phyloP scores from a whole-genome alignment of 164 flowering plant species.

The Aristolochia californica region DNA sequence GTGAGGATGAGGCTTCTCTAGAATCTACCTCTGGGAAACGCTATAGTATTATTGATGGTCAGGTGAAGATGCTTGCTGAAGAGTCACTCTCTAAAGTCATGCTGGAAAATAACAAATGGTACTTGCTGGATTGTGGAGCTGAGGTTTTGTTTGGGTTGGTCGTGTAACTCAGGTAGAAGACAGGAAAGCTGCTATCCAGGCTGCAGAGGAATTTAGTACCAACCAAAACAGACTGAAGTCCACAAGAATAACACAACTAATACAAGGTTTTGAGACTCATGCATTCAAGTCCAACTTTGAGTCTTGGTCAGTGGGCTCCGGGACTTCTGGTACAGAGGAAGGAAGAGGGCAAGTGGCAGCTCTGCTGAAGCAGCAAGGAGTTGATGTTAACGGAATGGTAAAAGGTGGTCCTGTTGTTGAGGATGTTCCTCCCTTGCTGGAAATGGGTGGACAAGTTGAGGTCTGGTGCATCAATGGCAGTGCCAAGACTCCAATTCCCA shows the following conservation, averaged over 20 bases:
- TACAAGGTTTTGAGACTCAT: slow-evolving; percentile 96
- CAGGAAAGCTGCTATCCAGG: slow-evolving; percentile 82
- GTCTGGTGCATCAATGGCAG: slow-evolving; percentile 89
- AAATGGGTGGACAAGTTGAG: slow-evolving; percentile 90
- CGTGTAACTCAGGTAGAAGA: slow-evolving; percentile 95
- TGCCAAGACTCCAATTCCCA: slow-evolving; percentile 80
- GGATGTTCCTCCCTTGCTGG: slow-evolving; percentile 92
- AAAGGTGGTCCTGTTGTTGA: slow-evolving; percentile 73
- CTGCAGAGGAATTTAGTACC: slow-evolving; percentile 80
- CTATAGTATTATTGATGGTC: slow-evolving; percentile 65
- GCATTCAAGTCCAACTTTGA: slow-evolving; percentile 90
- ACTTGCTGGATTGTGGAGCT: slow-evolving; percentile 85
- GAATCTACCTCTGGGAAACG: slow-evolving; percentile 75
- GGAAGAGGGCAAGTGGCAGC: slow-evolving; percentile 99
- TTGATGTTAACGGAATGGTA: slow-evolving; percentile 61
- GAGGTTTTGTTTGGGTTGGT: slow-evolving; percentile 95
- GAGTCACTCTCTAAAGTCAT: slow-evolving; percentile 73
- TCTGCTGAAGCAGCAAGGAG: slow-evolving; percentile 96
- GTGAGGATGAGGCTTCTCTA: slow-evolving; percentile 81
- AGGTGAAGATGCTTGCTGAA: slow-evolving; percentile 43
- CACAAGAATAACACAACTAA: slow-evolving; percentile 73
- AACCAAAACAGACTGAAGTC: slow-evolving; percentile 82
- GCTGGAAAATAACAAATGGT: slow-evolving; percentile 85
- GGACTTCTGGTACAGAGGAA: slow-evolving; percentile 71
- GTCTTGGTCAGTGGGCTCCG: slow-evolving; percentile 87